Evolutionary conservation across 1,284 basidiomycete genomes (phyloP).

Genomic region (Malassezia globosa): DNA sequence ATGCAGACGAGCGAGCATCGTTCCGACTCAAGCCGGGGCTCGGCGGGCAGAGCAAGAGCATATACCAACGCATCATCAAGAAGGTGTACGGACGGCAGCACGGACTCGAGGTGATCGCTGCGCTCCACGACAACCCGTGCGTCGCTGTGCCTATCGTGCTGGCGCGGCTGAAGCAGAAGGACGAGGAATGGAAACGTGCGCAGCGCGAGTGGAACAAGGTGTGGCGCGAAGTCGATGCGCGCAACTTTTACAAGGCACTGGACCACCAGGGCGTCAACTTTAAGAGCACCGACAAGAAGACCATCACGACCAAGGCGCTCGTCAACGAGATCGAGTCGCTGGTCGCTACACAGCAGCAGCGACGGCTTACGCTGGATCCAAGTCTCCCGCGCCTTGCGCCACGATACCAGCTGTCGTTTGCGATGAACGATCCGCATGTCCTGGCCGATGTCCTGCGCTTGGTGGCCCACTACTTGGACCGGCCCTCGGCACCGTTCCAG

Average conservation of each 20-base stretch:
- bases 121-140: conserved; percentile 81
- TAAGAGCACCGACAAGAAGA: conserved; percentile 93
- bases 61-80: conserved; percentile 88
- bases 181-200: conserved; percentile 91
- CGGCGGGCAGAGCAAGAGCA: conserved; percentile 72
- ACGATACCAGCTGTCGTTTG: conserved; percentile 63
- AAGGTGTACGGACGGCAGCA: conserved; percentile 83
- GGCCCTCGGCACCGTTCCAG: conserved; percentile 57
- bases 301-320: conserved; percentile 77
- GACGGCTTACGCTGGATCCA: conserved; percentile 32
- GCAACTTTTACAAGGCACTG: conserved; percentile 82
- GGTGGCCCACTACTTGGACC: conserved; percentile 78
- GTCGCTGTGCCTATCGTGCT: conserved; percentile 87
- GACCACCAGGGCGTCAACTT: conserved; percentile 92
- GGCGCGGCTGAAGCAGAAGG: conserved; percentile 77
- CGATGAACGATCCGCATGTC: conserved; percentile 66
- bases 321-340: conserved; percentile 74
- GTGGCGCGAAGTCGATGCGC: conserved; percentile 91
- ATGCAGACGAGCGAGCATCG: conserved; percentile 67
- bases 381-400: conserved; percentile 33
- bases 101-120: conserved; percentile 72
- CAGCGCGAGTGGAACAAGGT: conserved; percentile 93
- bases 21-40: conserved; percentile 81
- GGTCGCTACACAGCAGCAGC: conserved; percentile 60
- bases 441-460: conserved; percentile 81